Base-by-base conservation (phyloP, 208 protist species). In the Acanthamoeba healyi region DNA sequence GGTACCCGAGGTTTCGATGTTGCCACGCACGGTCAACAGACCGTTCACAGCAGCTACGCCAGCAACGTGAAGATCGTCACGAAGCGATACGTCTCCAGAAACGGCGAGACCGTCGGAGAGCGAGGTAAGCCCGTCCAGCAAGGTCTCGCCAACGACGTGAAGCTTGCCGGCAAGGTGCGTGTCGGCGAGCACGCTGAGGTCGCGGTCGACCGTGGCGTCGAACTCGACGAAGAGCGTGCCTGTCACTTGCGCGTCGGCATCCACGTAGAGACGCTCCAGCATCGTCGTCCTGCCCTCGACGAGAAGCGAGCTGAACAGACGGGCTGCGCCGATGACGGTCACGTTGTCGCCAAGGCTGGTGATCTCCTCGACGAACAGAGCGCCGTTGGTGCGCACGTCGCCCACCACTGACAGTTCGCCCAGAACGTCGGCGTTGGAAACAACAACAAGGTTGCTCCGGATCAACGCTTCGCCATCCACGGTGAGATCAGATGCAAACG, bases 291-390 rank as follows among this genome's bases (percentile, higher is more conserved):
- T 24, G 44, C 42, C 77, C 22, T 5, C 19, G 1, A 87, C 77
- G 14, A 12, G 7, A 2, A 87, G 77, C 6, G 24, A 1, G 34
- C 9, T 24, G 26, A 34, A 26, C 32, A 70, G 49, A 24, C 42
- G 44, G 32, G 58, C 42, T 36, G 46, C 32, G 36, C 49, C 54
- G 7, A 46, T 22, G 34, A 90, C 49, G 12, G 26, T 36, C 14
- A 70, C 36, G 22, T 15, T 70, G 82, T 22, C 5, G 54, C 58
- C 82, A 1, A 90, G 54, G 82, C 82, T 90, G 32, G 58, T 63
- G 32, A 5, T 46, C 49, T 90, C 49, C 54, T 90, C 58, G 17
- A 90, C 82, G 12, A 70, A 49, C 10, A 90, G 49, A 15, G 65
- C 54, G 74, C 74, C 74, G 32, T 84, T 26, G 2, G 74, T 84